These are phyloP conservation scores for Epichloe amarillans DNA, from an alignment of 2,329 filamentous ascomycete genomes.

Conservation along the genomic window DNA sequence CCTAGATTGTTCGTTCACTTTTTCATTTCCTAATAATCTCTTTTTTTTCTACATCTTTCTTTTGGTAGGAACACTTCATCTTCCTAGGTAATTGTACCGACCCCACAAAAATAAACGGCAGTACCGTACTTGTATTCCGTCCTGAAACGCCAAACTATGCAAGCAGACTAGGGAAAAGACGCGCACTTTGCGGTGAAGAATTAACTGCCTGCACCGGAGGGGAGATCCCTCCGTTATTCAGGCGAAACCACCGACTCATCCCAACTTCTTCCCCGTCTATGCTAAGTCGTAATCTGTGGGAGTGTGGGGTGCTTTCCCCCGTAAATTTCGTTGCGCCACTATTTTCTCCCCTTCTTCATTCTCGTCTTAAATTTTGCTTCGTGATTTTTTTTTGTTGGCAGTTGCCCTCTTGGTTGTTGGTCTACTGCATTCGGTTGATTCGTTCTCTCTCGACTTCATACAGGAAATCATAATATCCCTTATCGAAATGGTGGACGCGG, in stretches of 20 bases:
- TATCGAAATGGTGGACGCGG: slow-evolving; percentile 96
- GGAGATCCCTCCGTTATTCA: not conserved
- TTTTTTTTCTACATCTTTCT: not conserved
- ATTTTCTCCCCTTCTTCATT: not conserved
- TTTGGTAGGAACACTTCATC: not conserved
- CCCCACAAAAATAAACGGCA: not conserved
- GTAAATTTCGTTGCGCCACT: not conserved
- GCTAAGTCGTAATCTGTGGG: not conserved
- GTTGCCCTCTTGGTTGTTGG: not conserved
- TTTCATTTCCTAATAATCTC: not conserved
- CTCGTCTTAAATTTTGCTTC: not conserved
- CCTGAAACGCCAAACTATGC: slow-evolving; percentile 29
- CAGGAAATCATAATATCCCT: slow-evolving; percentile 95
- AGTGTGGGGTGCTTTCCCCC: not conserved
- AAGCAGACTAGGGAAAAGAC: slow-evolving; percentile 25
- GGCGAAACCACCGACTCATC: not conserved
- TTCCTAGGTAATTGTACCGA: too few species aligned
- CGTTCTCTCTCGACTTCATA: slow-evolving; percentile 95
- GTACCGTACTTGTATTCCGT: slow-evolving; percentile 12
- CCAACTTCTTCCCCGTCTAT: not conserved
- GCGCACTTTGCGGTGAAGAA: not conserved
- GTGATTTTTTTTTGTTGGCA: not conserved
- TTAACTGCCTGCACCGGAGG: not conserved
- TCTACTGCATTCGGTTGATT: slow-evolving; percentile 31
- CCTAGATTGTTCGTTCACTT: not conserved